phyloP scores from a whole-genome alignment of 2,329 filamentous ascomycete species.

The Knufia petricola region DNA sequence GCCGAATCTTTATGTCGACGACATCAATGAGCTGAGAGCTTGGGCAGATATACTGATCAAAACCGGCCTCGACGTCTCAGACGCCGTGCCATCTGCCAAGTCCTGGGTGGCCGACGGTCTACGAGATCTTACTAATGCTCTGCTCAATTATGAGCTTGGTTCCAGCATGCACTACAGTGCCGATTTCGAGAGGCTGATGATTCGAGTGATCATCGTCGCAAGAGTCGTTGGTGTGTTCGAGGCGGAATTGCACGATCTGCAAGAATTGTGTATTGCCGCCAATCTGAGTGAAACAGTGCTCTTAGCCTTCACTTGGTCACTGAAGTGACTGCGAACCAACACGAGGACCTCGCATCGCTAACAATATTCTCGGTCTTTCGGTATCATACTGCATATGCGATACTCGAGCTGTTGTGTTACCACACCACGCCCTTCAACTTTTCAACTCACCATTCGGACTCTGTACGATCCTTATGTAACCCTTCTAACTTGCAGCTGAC shows the following conservation, averaged over 20 bases:
- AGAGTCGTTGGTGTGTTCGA: not conserved
- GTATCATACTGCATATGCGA: no score
- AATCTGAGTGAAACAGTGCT: not conserved
- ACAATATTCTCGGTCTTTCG: no score
- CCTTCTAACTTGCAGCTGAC: not conserved
- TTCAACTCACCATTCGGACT: not conserved
- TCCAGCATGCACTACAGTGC: not conserved
- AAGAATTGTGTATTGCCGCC: not conserved
- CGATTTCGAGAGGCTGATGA: not conserved
- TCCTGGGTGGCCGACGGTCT: conserved; percentile 47
- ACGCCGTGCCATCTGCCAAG: conserved; percentile 14
- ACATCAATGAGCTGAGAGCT: conserved; percentile 60
- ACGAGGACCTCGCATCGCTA: no score
- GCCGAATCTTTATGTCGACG: conserved; percentile 87
- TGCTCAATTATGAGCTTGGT: not conserved
- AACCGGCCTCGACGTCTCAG: not conserved
- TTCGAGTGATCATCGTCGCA: not conserved
- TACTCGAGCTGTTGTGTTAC: not conserved
- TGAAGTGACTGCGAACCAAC: not conserved
- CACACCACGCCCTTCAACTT: not conserved
- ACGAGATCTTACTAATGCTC: not conserved
- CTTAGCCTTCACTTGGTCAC: conserved; percentile 1
- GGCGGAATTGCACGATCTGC: not conserved
- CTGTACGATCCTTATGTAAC: not conserved
- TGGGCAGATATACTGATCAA: conserved; percentile 51